Base-by-base conservation (phyloP, 805 yeast genomes). In the Suhomyces vadensis region DNA sequence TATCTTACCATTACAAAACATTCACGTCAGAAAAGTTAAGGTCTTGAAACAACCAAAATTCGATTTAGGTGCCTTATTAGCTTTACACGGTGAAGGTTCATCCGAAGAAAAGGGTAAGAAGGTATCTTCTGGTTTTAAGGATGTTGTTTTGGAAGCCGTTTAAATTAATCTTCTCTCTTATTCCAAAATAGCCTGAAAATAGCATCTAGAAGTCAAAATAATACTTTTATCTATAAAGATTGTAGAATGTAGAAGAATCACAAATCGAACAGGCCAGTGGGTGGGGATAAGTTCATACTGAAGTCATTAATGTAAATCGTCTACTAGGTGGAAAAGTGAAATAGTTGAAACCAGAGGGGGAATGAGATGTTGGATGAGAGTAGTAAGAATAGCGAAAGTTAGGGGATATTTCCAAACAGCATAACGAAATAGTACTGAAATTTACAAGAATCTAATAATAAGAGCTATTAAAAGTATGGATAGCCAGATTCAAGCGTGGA, bases 21-120 rank as follows among this genome's bases (percentile, higher is more conserved):
- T 91, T 69, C 95, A 90, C 85, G 87, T 92, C 77, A 91, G 97
- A 85, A 92, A 92, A 82, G 97, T 92, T 67, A 92, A 92, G 84
- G 83, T 92, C 74, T 88, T 92, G 78, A 92, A 92, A 81, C 95
- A 87, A 79, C 98, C 98, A 75, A 92, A 91, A 82, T 89, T 91
- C 83, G 98, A 92, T 75, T 85, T 92, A 70, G 97, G 97, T 78
- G 77, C 95, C 70, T 84, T 92, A 72, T 79, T 92, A 75, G 85
- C 97, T 70, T 87, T 92, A 71, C 98, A 92, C 83, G 98, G 98
- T 78, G 98, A 92, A 82, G 83, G 79, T 65, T 77, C 85, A 61
- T 72, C 91, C 59, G 79, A 84, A 72, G 96, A 91, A 74, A 96
- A 94, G 77, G 89, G 95, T 73, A 97, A 97, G 78, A 91, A 92